Conservation (phyloP, 2,329 filamentous ascomycete species). For the Remersonia thermophila region DNA sequence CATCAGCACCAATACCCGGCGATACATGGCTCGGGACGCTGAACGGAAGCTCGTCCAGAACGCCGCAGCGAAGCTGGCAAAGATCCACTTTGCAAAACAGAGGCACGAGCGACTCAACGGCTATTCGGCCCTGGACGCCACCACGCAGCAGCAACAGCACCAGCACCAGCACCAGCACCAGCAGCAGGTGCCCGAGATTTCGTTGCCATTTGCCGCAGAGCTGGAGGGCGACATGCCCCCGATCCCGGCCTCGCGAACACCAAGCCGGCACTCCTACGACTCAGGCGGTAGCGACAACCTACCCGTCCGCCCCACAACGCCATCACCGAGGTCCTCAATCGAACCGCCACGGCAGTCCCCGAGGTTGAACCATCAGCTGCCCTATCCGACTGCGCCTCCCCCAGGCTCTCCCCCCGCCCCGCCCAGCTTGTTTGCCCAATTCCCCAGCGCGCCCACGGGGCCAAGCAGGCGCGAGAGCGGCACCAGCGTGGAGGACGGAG, state of each 20-base stretch:
- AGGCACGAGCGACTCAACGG: constrained; percentile 44
- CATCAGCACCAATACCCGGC: constrained; percentile 82
- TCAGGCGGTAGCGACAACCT: constrained; percentile 42
- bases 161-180: constrained; percentile 21
- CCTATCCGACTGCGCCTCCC: constrained; percentile 20
- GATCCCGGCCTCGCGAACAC: constrained; percentile 21
- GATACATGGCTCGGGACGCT: constrained; percentile 62
- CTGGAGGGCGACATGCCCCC: constrained; percentile 44
- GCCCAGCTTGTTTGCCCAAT: constrained; percentile 20
- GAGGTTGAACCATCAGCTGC: constrained; percentile 10
- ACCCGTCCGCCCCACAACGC: constrained; percentile 27
- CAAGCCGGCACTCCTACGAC: constrained; percentile 43
- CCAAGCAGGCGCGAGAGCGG: constrained; percentile 16
- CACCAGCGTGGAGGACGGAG: constrained; percentile 28
- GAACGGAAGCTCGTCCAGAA: constrained; percentile 68
- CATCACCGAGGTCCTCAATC: constrained; percentile 39
- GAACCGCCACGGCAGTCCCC: constrained; percentile 29
- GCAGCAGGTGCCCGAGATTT: constrained; percentile 1
- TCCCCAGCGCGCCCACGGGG: constrained; percentile 5
- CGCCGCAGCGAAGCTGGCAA: constrained; percentile 68
- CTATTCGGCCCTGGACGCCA: no score
- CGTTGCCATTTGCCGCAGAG: constrained; percentile 40
- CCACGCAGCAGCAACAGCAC: neutral
- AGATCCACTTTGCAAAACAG: constrained; percentile 65
- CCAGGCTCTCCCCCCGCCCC: constrained; percentile 21